A percentile compares a stretch with the other conserved stretches of the same genome.
phyloP scores from a whole-genome alignment of 2,329 filamentous ascomycete species.

The Verticillium nubilum region DNA sequence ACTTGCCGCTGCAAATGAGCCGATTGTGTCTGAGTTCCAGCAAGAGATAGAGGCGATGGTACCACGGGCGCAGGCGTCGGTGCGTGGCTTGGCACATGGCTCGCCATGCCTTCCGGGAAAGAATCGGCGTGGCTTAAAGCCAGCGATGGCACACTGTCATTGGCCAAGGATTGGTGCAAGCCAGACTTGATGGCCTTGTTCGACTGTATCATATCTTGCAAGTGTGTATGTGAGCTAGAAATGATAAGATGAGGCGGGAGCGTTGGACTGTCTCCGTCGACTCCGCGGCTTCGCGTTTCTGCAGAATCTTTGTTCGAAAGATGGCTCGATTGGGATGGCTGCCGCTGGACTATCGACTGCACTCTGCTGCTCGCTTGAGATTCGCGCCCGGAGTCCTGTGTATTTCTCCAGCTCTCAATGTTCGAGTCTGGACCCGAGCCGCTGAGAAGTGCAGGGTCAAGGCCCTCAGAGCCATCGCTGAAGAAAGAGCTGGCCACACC shows the following conservation, averaged over 20 bases:
- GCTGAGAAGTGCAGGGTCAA: slow-evolving; percentile 34
- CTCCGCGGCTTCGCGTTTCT: slow-evolving; percentile 29
- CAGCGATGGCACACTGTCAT: slow-evolving; percentile 54
- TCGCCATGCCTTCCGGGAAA: slow-evolving; percentile 29
- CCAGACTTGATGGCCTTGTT: slow-evolving; percentile 54
- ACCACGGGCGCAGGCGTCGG: slow-evolving; percentile 20
- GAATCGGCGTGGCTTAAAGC: slow-evolving; percentile 45
- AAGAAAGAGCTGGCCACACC: slow-evolving; percentile 12
- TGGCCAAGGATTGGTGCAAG: slow-evolving; percentile 48
- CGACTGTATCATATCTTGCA: slow-evolving; percentile 56
- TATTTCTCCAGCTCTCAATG: slow-evolving; percentile 47
- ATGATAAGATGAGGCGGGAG: slow-evolving; percentile 44
- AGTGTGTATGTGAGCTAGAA: slow-evolving; percentile 47
- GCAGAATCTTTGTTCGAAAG: slow-evolving; percentile 43
- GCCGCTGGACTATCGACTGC: slow-evolving; percentile 31
- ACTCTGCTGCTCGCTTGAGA: slow-evolving; percentile 32
- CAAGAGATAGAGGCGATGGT: slow-evolving; percentile 12
- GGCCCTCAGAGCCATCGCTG: slow-evolving; percentile 23
- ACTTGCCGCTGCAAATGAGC: slow-evolving; percentile 65
- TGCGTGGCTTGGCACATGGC: slow-evolving; percentile 20
- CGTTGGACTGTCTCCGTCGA: slow-evolving; percentile 54
- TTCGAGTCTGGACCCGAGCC: slow-evolving; percentile 22
- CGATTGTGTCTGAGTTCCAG: slow-evolving; percentile 8
- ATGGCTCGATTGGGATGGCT: slow-evolving; percentile 45
- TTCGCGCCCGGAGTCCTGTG: slow-evolving; percentile 44